Percentiles rank a stretch among this genome's conserved stretches.
Conservation (phyloP, 148 eudicot species). For the Oxyria digyna region DNA sequence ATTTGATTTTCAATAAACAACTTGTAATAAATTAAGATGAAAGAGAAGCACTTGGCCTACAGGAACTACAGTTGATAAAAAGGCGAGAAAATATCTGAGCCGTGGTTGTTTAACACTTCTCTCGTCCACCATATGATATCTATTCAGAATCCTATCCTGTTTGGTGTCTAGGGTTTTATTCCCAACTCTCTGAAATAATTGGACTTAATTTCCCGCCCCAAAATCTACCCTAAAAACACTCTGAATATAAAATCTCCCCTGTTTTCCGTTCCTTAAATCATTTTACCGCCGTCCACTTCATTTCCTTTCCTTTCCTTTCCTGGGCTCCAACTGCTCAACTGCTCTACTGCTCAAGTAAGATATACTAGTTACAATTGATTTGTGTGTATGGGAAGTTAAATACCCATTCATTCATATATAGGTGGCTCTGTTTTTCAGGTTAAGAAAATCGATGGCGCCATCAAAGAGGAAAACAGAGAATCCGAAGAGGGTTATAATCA, state of each 20-base stretch:
- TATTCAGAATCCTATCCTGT: not conserved
- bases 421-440: not conserved
- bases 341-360: not conserved
- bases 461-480: not conserved
- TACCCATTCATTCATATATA: no score
- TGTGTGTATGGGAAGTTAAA: no score
- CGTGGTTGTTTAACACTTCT: not conserved
- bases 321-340: not conserved
- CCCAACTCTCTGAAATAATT: not conserved
- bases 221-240: not conserved
- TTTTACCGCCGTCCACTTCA: no score
- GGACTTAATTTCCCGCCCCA: not conserved
- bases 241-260: not conserved
- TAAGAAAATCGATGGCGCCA: not conserved
- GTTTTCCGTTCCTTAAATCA: no score
- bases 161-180: not conserved
- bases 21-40: no score
- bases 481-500: slow-evolving; percentile 13
- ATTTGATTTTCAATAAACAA: no score
- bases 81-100: not conserved
- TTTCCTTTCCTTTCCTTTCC: no score
- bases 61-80: no score
- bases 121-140: not conserved
- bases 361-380: no score
- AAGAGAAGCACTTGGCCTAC: no score